phyloP scores from a whole-genome alignment of 139 green algal species.

The Coccomyxa sp. region DNA sequence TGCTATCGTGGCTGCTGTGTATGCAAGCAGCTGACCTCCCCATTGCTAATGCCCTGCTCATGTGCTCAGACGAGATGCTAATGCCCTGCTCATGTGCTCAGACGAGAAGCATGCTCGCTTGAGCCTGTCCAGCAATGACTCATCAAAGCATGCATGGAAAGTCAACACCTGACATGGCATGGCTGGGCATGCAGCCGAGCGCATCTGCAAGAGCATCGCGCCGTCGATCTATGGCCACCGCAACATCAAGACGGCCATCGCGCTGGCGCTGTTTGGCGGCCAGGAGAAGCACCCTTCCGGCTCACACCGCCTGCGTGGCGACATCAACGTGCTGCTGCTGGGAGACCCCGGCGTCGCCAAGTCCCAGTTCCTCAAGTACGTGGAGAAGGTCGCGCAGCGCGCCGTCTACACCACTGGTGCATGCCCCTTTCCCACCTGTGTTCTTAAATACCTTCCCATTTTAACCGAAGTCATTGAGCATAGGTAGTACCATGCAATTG shows the following conservation, averaged over 20 bases:
- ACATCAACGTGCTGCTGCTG: conserved; percentile 99
- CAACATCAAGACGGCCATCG: conserved; percentile 94
- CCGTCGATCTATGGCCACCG: conserved; percentile 98
- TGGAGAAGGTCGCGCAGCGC: conserved; percentile 87
- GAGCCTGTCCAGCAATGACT: no score
- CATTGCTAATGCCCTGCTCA: no score
- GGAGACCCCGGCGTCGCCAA: conserved; percentile 95
- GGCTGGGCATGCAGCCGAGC: conserved; percentile 37
- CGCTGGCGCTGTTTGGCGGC: conserved; percentile 93
- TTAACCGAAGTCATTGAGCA: no score
- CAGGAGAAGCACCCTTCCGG: conserved; percentile 68
- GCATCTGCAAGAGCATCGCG: conserved; percentile 93
- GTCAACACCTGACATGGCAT: no score
- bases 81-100: no score
- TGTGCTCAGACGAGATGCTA: no score
- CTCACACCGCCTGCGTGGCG: conserved; percentile 78
- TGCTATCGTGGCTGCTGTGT: no score
- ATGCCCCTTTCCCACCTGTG: background rate
- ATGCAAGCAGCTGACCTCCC: no score
- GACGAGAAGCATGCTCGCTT: no score
- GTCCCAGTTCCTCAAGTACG: conserved; percentile 98
- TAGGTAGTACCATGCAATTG: no score
- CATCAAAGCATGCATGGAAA: no score
- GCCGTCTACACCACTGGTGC: conserved; percentile 93
- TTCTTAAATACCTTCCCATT: no score